Percentiles rank a stretch among this genome's conserved stretches.
Evolutionary conservation across 257 asterid genomes (phyloP).

Genomic region (Gynochthodes officinalis): DNA sequence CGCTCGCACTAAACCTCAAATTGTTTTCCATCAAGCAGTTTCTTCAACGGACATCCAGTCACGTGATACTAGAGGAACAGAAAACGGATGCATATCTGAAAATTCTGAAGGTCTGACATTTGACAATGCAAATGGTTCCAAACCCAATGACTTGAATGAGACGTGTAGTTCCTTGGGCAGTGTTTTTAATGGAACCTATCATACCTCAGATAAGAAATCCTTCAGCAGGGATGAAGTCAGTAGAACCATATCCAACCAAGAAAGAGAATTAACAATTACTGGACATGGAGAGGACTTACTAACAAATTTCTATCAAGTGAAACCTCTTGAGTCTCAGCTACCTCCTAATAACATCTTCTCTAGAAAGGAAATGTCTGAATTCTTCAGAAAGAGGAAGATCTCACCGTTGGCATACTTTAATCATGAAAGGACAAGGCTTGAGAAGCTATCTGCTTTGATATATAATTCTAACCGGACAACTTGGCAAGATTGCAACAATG

Average conservation of each 20-base stretch:
- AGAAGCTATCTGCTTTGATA: slow-evolving; percentile 37
- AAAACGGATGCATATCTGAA: slow-evolving; percentile 26
- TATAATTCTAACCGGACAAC: slow-evolving; percentile 34
- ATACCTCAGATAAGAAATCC: slow-evolving; percentile 26
- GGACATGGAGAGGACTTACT: slow-evolving; percentile 33
- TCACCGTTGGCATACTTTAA: slow-evolving; percentile 69
- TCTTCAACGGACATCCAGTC: slow-evolving; percentile 26
- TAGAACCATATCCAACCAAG: slow-evolving; percentile 21
- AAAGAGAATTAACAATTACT: slow-evolving; percentile 19
- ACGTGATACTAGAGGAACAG: slow-evolving; percentile 34
- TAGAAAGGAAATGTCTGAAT: slow-evolving; percentile 70
- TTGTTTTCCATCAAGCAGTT: slow-evolving; percentile 29
- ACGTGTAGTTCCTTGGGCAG: slow-evolving; percentile 24
- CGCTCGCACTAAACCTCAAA: slow-evolving; percentile 40
- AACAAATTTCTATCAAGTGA: slow-evolving; percentile 38
- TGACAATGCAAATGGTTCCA: slow-evolving; percentile 35
- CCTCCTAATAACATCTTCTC: slow-evolving; percentile 83
- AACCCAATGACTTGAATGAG: slow-evolving; percentile 22
- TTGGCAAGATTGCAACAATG: slow-evolving; percentile 28
- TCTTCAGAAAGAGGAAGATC: slow-evolving; percentile 52
- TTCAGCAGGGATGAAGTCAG: slow-evolving; percentile 24
- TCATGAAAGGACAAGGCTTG: slow-evolving; percentile 51
- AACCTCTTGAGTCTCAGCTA: slow-evolving; percentile 73
- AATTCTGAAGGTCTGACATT: slow-evolving; percentile 27
- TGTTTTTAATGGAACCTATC: slow-evolving; percentile 30